Conservation (phyloP, 352 stramenopile species). For the Pythium pyrilobum region DNA sequence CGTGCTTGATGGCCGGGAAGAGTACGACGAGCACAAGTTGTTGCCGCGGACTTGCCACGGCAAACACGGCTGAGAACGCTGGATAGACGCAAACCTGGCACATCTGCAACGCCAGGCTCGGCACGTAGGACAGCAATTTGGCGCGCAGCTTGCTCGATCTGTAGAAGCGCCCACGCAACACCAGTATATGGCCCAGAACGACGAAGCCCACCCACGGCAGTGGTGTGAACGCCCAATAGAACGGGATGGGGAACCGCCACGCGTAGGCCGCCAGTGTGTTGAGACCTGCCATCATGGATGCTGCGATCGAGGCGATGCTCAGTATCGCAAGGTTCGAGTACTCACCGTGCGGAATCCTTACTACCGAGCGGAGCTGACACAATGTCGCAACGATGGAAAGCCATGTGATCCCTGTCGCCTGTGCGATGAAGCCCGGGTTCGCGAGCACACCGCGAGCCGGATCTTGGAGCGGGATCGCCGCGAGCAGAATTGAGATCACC, state of each 20-base stretch:
- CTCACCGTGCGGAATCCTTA: neutral
- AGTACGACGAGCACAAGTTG: neutral
- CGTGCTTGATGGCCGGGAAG: neutral
- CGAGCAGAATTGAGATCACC: no score
- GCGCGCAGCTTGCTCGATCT: no score
- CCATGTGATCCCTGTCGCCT: neutral
- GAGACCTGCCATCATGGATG: no score
- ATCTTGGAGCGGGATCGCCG: neutral
- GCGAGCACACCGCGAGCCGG: neutral
- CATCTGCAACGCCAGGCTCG: neutral
- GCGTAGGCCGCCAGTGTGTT: neutral
- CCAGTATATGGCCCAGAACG: neutral
- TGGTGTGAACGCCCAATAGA: neutral
- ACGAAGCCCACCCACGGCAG: neutral
- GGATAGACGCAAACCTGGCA: neutral
- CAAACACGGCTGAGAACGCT: neutral
- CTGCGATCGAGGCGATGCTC: neutral
- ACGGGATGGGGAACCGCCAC: neutral
- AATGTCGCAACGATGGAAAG: neutral
- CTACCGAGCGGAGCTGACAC: neutral
- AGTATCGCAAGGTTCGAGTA: neutral
- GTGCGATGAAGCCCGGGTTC: neutral
- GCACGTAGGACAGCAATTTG: neutral
- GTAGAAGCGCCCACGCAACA: neutral
- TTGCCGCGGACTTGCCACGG: neutral